Evolutionary conservation across 768 basidiomycete species (phyloP), one percentile per base, ranked within the genome.

Genomic region (Gloeophyllum trabeum): DNA sequence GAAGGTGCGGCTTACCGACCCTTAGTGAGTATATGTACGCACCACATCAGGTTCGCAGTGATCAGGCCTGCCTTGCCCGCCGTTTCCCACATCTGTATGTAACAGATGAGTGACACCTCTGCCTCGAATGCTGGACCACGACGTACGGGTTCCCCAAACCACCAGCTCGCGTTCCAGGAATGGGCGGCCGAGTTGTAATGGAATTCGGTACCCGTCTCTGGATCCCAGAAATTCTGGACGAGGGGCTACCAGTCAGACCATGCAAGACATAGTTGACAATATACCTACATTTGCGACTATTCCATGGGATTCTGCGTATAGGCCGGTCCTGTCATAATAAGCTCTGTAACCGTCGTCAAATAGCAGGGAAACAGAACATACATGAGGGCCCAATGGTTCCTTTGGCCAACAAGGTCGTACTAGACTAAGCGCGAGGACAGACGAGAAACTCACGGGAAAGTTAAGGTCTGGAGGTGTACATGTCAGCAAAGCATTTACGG

Each of bases 41-140:
- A 88, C 89, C 91, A 96, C 91, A 96, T 96, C 35, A 91, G 67
- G 51, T 92, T 91, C 0, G 88, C 91, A 3, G 85, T 83, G 25
- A 75, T 65, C 7, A 89, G 57, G 0, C 81, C 81, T 4, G 80
- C 77, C 45, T 76, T 80, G 44, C 66, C 71, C 2, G 81, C 86
- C 0, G 90, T 92, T 54, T 89, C 86, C 91, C 92, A 96, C 69
- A 94, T 82, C 87, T 91, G 44, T 12, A 35, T 24, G 35, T 44
- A 10, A 34, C 30, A 39, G 19, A 18, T 10, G 23, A 45, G 34
- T 30, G 6, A 43, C 24, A 18, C 28, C 43, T 18, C 25, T 38
- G 39, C 41, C 24, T 5, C n/a, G 6, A 19, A 19, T 26, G 39
- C 16, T 13, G 59, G 51, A 18, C 21, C 16, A n/a, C n/a, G 6